Evolutionary conservation across 129 eudicot species (phyloP).

Genomic region (Helichrysum umbraculigerum): DNA sequence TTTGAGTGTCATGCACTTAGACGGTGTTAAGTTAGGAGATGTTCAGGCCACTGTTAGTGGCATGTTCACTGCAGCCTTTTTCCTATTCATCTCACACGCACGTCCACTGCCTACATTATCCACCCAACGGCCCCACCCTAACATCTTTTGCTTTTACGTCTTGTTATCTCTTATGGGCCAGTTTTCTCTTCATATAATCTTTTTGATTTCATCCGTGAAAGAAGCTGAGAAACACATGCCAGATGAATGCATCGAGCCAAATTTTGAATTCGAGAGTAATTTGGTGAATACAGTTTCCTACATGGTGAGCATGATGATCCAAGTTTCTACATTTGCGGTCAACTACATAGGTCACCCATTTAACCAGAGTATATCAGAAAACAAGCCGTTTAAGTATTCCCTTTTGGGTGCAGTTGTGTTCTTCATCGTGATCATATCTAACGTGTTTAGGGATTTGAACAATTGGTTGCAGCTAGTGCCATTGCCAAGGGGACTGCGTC

Average conservation of each 20-base stretch:
- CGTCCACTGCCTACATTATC: constrained; percentile 80
- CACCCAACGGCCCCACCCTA: constrained; percentile 86
- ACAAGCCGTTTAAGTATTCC: constrained; percentile 65
- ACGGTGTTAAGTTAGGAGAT: constrained; percentile 88
- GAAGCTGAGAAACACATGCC: constrained; percentile 95
- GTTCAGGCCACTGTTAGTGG: constrained; percentile 94
- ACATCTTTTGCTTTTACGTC: constrained; percentile 77
- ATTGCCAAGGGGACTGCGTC: constrained; percentile 61
- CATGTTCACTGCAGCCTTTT: constrained; percentile 89
- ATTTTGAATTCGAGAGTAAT: constrained; percentile 73
- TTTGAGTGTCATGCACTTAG: constrained; percentile 80
- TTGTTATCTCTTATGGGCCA: constrained; percentile 79
- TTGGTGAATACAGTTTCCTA: constrained; percentile 89
- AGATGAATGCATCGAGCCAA: constrained; percentile 91
- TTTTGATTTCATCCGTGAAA: constrained; percentile 71
- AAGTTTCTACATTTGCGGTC: constrained; percentile 97
- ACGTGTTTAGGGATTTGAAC: constrained; percentile 70
- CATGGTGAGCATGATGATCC: constrained; percentile 92
- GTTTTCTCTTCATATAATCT: constrained; percentile 64
- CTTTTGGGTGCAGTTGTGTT: constrained; percentile 71
- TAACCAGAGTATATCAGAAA: constrained; percentile 79
- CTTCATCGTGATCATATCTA: constrained; percentile 72
- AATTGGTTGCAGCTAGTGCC: constrained; percentile 84
- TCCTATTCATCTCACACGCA: constrained; percentile 88
- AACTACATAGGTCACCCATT: constrained; percentile 97